Evolutionary conservation across 2,329 filamentous ascomycete genomes (phyloP).

Genomic region (Pestalotiopsis sp.): DNA sequence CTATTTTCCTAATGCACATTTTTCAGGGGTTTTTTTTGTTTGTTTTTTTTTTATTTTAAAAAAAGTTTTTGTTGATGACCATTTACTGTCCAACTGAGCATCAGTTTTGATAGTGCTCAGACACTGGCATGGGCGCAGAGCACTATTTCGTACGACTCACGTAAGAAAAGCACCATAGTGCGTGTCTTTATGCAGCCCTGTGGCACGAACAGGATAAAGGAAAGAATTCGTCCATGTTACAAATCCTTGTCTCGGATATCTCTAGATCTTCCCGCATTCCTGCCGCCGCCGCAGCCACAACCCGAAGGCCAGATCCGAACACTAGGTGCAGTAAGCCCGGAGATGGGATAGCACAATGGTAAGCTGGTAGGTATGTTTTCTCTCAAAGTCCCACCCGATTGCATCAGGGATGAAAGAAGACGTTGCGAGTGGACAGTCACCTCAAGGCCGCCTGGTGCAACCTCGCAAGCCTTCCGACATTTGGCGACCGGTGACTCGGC

Average conservation of each 20-base stretch:
- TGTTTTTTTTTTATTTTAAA: too few relatives aligned
- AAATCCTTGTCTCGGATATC: constrained; percentile 3
- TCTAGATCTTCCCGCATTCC: neutral
- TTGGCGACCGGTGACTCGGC: neutral
- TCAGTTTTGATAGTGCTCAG: too few relatives aligned
- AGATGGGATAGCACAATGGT: neutral
- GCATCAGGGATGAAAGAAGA: too few relatives aligned
- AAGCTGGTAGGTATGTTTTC: too few relatives aligned
- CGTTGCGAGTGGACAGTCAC: too few relatives aligned
- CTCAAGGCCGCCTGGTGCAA: neutral
- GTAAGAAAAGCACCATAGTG: neutral
- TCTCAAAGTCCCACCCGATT: too few relatives aligned
- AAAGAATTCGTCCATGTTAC: neutral
- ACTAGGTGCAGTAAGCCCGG: neutral
- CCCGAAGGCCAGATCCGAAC: neutral
- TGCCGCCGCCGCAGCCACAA: neutral
- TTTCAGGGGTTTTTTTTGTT: too few relatives aligned
- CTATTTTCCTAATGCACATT: too few relatives aligned
- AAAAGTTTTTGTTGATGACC: too few relatives aligned
- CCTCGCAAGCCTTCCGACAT: neutral
- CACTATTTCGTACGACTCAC: neutral
- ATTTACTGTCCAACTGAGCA: too few relatives aligned
- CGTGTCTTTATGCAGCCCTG: neutral
- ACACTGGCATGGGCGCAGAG: neutral
- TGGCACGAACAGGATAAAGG: neutral